phyloP scores from a whole-genome alignment of 257 asterid species.

The Parsonsia alboflavescens region DNA sequence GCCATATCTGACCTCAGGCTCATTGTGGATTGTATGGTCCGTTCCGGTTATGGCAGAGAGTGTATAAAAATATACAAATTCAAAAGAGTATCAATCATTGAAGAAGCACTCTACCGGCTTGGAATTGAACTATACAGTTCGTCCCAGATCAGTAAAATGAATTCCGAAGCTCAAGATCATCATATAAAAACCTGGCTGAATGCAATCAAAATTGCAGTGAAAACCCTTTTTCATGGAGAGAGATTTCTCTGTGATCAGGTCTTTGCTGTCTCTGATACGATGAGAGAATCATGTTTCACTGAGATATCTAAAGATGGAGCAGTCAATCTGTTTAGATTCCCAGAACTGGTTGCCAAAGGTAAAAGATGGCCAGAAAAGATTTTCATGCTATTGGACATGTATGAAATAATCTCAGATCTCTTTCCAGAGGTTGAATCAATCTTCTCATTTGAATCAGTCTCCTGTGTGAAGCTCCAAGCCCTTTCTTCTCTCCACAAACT shows the following conservation, averaged over 20 bases:
- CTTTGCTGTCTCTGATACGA: conserved; percentile 38
- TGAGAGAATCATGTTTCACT: conserved; percentile 52
- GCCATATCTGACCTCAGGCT: conserved; percentile 50
- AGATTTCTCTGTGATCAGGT: conserved; percentile 52
- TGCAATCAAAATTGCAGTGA: conserved; percentile 40
- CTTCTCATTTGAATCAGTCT: conserved; percentile 43
- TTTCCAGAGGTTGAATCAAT: conserved; percentile 54
- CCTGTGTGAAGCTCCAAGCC: conserved; percentile 49
- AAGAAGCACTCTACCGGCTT: conserved; percentile 46
- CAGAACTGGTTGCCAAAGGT: conserved; percentile 45
- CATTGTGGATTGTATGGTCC: conserved; percentile 63
- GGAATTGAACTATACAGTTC: conserved; percentile 35
- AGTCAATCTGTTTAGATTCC: conserved; percentile 43
- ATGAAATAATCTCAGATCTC: conserved; percentile 40
- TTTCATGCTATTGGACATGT: conserved; percentile 33
- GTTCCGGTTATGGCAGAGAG: conserved; percentile 57
- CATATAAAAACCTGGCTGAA: conserved; percentile 42
- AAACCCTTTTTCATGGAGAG: conserved; percentile 50
- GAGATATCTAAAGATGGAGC: conserved; percentile 44
- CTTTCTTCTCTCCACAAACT: conserved; percentile 42
- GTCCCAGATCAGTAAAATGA: conserved; percentile 41
- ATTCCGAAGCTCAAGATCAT: conserved; percentile 29
- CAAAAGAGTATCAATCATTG: conserved; percentile 46
- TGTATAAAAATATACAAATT: conserved; percentile 46
- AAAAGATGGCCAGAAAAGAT: conserved; percentile 41